A percentile compares a stretch with the other conserved stretches of the same genome.
Conservation (phyloP, 2,329 filamentous ascomycete species). For the Elsinoe necatrix region DNA sequence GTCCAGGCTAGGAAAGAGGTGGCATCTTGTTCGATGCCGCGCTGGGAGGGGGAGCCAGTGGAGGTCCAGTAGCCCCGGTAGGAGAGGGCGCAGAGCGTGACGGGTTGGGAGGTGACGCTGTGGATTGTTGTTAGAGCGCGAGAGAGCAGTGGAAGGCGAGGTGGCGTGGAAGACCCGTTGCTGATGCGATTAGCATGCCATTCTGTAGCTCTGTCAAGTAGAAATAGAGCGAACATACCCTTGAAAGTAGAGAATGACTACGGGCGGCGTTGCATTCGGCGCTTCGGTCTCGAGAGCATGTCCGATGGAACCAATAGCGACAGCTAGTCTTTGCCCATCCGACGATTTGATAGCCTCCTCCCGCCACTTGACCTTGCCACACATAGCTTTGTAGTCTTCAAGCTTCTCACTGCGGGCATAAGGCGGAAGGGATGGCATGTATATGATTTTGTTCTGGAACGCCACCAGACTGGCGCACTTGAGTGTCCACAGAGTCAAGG, state of each 20-base stretch:
- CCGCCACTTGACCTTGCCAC: conserved; percentile 57
- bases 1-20: conserved; percentile 58
- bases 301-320: conserved; percentile 42
- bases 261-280: conserved; percentile 17
- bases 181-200: conserved; percentile 18
- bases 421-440: conserved; percentile 68
- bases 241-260: conserved; percentile 43
- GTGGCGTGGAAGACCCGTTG: conserved; percentile 40
- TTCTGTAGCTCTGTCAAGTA: neutral
- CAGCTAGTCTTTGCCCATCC: conserved; percentile 58
- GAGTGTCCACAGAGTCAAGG: conserved; percentile 55
- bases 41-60: conserved; percentile 59
- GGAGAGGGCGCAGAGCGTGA: conserved; percentile 42
- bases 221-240: conserved; percentile 27
- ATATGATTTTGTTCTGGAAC: conserved; percentile 75
- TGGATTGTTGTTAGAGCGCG: conserved; percentile 31
- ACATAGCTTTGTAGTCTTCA: conserved; percentile 52
- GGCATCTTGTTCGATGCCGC: conserved; percentile 61
- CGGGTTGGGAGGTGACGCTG: conserved; percentile 19
- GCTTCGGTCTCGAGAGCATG: neutral
- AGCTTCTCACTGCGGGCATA: conserved; percentile 60
- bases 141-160: conserved; percentile 40
- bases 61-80: conserved; percentile 75
- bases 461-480: conserved; percentile 65
- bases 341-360: conserved; percentile 51